phyloP scores from a whole-genome alignment of 176 grass and related monocot genomes.

The Avena atlantica region DNA sequence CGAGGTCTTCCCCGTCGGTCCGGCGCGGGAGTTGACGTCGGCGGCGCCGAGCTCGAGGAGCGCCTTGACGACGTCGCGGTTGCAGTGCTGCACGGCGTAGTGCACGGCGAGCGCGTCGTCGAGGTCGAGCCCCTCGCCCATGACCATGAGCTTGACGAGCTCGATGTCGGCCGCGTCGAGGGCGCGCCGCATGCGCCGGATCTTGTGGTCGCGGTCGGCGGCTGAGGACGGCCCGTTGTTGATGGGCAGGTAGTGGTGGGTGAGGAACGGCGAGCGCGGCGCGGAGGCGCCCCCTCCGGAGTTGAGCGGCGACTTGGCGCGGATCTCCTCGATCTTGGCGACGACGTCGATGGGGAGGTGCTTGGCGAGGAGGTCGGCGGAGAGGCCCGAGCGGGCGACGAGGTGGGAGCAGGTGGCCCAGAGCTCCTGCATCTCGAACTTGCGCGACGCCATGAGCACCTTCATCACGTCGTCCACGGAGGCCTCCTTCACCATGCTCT shows the following conservation, averaged over 20 bases:
- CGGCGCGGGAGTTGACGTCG: conserved; percentile 90
- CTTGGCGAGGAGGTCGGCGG: conserved; percentile 88
- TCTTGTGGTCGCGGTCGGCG: conserved; percentile 81
- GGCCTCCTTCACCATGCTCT: conserved; percentile 94
- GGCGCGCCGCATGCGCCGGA: conserved; percentile 85
- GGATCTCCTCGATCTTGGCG: conserved; percentile 77
- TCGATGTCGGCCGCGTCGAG: conserved; percentile 97
- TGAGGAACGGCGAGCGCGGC: conserved; percentile 67
- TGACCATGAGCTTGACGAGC: conserved; percentile 99
- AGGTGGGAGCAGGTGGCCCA: conserved; percentile 91
- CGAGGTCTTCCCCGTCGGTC: conserved; percentile 73
- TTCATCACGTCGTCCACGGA: conserved; percentile 97
- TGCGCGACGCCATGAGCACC: conserved; percentile 90
- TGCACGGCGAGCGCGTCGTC: conserved; percentile 94
- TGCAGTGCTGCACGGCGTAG: conserved; percentile 89
- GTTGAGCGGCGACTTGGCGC: conserved; percentile 61
- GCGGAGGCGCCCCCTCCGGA: conserved; percentile 2
- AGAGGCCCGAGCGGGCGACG: conserved; percentile 87
- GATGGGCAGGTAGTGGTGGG: conserved; percentile 69
- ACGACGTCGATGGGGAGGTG: conserved; percentile 94
- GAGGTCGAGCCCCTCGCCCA: conserved; percentile 97
- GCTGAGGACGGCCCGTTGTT: conserved; percentile 51
- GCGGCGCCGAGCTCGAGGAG: conserved; percentile 95
- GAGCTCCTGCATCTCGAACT: conserved; percentile 86
- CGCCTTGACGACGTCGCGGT: conserved; percentile 95